Evolutionary conservation across 129 eudicot species (phyloP).

Genomic region (Centella asiatica): DNA sequence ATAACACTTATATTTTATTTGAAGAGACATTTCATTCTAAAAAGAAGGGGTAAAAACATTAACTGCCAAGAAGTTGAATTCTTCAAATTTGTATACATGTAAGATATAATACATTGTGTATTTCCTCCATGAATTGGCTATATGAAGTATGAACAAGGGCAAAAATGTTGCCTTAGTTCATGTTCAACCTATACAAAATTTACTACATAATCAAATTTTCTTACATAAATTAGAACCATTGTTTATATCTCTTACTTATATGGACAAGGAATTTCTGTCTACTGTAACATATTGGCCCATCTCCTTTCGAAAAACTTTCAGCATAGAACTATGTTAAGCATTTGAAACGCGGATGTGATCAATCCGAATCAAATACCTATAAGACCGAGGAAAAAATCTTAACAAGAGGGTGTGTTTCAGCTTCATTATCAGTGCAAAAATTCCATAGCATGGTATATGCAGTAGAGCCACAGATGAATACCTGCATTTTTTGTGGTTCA

Average conservation of each 20-base stretch:
- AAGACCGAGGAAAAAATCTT: conserved; percentile 69
- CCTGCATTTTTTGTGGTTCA: conserved; percentile 35
- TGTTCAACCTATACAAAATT: neutral
- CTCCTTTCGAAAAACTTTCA: conserved; percentile 2
- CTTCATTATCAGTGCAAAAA: conserved; percentile 64
- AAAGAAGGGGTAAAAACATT: no score
- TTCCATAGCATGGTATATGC: conserved; percentile 86
- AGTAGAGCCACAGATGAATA: conserved; percentile 66
- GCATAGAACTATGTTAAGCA: neutral
- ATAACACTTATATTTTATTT: no score
- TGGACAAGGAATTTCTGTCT: conserved; percentile 11
- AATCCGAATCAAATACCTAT: conserved; percentile 20
- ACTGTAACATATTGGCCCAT: neutral
- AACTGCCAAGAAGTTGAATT: no score
- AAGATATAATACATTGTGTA: no score
- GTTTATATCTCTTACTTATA: conserved; percentile 11
- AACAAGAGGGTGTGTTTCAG: conserved; percentile 47
- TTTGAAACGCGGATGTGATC: neutral
- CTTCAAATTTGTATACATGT: no score
- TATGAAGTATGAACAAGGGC: no score
- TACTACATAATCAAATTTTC: neutral
- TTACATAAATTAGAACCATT: conserved; percentile 12
- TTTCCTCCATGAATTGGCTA: no score
- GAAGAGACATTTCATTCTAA: no score
- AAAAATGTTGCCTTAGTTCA: neutral